Conservation (phyloP, 345 rosid genomes). For the Mangifera indica region DNA sequence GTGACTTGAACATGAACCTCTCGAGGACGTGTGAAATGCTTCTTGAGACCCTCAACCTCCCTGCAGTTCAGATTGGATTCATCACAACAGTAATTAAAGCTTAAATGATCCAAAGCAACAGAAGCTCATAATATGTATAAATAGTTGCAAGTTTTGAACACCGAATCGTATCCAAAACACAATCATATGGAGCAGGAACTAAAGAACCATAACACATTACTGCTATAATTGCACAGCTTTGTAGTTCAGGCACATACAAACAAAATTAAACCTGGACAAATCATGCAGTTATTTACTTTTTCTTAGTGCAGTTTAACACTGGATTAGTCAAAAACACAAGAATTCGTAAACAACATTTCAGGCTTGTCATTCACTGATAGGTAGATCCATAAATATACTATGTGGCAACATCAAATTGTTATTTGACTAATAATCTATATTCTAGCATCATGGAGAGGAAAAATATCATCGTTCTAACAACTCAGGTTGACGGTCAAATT, state of each 20-base stretch:
- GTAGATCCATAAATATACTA: background rate
- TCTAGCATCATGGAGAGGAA: no score
- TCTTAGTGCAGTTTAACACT: background rate
- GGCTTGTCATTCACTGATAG: background rate
- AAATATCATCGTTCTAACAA: background rate
- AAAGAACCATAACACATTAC: background rate
- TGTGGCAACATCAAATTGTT: background rate
- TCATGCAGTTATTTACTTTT: background rate
- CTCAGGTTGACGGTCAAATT: background rate
- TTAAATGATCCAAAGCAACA: slow-evolving; percentile 6
- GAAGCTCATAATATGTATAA: no score
- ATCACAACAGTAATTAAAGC: background rate
- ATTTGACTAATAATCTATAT: background rate
- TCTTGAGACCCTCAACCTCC: slow-evolving; percentile 66
- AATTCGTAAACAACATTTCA: background rate
- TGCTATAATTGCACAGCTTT: background rate
- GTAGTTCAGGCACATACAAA: background rate
- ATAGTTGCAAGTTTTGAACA: background rate
- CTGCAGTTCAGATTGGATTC: slow-evolving; percentile 33
- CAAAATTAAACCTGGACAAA: background rate
- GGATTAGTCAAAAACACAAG: background rate
- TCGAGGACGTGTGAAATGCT: slow-evolving; percentile 74
- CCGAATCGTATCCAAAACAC: background rate
- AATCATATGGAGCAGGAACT: background rate
- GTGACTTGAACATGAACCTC: slow-evolving; percentile 78